Conservation (phyloP, 345 rosid genomes). For the Heritiera littoralis region DNA sequence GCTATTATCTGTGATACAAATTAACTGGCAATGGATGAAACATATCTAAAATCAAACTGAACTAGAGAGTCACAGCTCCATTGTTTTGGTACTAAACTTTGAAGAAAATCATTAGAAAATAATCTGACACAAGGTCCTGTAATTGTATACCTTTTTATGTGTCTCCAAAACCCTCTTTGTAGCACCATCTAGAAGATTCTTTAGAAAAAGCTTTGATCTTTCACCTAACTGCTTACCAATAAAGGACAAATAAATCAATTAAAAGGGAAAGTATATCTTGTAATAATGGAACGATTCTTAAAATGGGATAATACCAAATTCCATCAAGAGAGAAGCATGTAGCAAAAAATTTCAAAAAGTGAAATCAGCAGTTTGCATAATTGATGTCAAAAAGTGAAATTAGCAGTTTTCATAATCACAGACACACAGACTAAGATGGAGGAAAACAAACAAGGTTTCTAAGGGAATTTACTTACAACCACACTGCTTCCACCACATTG, state of each 20-base stretch:
- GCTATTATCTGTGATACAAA: slow-evolving; percentile 39
- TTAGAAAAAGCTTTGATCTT: slow-evolving; percentile 41
- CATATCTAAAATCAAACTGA: not conserved
- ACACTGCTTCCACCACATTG: slow-evolving; percentile 23
- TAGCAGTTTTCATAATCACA: not conserved
- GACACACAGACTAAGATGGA: not conserved
- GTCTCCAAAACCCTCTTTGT: slow-evolving; percentile 36
- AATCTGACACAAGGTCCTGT: not conserved
- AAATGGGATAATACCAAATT: too few relatives aligned
- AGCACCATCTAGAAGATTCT: slow-evolving; percentile 53
- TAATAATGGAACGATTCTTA: not conserved
- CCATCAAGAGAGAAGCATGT: not conserved
- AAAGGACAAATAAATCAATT: slow-evolving; percentile 1
- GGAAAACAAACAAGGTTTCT: not conserved
- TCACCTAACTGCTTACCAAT: slow-evolving; percentile 40
- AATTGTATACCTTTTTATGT: slow-evolving; percentile 35
- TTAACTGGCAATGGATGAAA: not conserved
- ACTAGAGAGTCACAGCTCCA: not conserved
- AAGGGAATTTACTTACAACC: slow-evolving; percentile 41
- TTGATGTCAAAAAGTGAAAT: not conserved
- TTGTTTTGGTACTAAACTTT: not conserved
- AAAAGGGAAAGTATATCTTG: not conserved
- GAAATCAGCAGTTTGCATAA: not conserved
- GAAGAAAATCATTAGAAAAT: slow-evolving; percentile 4
- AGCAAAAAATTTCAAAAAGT: not conserved